A percentile compares a stretch with the other conserved stretches of the same genome.
Conservation (phyloP, 2,329 filamentous ascomycete genomes). For the Rhinocladiella similis region DNA sequence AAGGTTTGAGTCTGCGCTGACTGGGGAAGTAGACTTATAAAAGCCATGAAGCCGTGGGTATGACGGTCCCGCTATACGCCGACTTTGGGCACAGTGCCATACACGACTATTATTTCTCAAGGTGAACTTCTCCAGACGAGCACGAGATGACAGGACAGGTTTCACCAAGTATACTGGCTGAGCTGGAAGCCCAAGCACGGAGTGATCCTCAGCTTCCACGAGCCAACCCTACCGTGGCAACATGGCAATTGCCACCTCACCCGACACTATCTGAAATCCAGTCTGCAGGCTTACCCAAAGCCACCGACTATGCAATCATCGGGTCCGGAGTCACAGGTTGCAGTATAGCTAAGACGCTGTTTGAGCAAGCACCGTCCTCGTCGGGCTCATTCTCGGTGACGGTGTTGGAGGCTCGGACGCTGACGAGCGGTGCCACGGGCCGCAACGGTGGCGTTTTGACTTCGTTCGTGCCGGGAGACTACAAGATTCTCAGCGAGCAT, state of each 20-base stretch:
- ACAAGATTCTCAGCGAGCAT: background rate
- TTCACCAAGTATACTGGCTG: background rate
- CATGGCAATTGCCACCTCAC: conserved; percentile 33
- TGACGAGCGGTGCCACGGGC: conserved; percentile 38
- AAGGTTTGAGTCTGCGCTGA: too few species aligned
- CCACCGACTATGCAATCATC: conserved; percentile 34
- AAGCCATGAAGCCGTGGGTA: too few species aligned
- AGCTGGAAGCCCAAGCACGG: background rate
- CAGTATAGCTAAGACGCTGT: conserved; percentile 33
- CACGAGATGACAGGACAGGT: background rate
- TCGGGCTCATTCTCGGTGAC: conserved; percentile 23
- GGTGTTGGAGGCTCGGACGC: conserved; percentile 36
- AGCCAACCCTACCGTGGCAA: conserved; percentile 37
- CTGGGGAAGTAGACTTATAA: too few species aligned
- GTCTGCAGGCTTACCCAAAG: conserved; percentile 21
- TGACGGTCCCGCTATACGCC: too few species aligned
- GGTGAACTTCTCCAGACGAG: background rate
- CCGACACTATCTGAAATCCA: conserved; percentile 22
- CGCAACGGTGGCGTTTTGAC: conserved; percentile 38
- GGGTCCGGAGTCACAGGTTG: conserved; percentile 39
- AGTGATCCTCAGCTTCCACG: conserved; percentile 38
- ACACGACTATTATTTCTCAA: background rate
- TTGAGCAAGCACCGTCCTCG: conserved; percentile 24
- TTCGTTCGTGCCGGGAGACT: conserved; percentile 1
- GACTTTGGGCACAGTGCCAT: too few species aligned